A percentile compares a stretch with the other conserved stretches of the same genome.
phyloP scores from a whole-genome alignment of 2,329 filamentous ascomycete species.

The Penicillium palitans region DNA sequence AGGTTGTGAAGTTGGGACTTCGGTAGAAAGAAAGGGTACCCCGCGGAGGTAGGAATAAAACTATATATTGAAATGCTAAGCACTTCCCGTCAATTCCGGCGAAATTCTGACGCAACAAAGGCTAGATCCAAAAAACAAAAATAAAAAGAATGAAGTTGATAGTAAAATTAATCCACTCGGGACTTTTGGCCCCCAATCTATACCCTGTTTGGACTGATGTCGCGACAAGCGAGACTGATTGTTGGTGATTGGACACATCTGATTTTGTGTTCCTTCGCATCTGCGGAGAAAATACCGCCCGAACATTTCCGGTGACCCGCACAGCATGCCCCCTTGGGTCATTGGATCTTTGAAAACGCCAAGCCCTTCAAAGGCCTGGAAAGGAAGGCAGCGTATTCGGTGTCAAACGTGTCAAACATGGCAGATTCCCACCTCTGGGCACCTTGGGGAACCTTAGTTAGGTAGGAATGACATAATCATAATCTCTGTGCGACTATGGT shows the following conservation, averaged over 20 bases:
- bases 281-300: slow-evolving; percentile 7
- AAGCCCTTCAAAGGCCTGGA: not conserved
- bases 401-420: not conserved
- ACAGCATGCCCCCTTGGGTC: not conserved
- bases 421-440: not conserved
- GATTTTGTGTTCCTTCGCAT: slow-evolving; percentile 3
- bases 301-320: slow-evolving; percentile 15
- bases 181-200: slow-evolving; percentile 19
- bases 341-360: not conserved
- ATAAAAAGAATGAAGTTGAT: not conserved
- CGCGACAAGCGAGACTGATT: slow-evolving; percentile 23
- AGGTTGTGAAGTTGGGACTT: not conserved
- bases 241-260: slow-evolving; percentile 1
- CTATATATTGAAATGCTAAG: not conserved
- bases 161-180: not conserved
- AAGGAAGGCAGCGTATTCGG: slow-evolving; percentile 11
- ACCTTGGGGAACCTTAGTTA: not conserved
- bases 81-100: not conserved
- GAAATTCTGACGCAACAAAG: not conserved
- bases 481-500: slow-evolving; percentile 13
- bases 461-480: not conserved
- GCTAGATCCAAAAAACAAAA: not conserved
- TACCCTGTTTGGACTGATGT: slow-evolving; percentile 24
- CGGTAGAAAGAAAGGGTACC: not conserved
- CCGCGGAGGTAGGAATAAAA: not conserved